Conservation (phyloP, 495 filamentous ascomycete genomes). For the Hypoxylon perforatum region DNA sequence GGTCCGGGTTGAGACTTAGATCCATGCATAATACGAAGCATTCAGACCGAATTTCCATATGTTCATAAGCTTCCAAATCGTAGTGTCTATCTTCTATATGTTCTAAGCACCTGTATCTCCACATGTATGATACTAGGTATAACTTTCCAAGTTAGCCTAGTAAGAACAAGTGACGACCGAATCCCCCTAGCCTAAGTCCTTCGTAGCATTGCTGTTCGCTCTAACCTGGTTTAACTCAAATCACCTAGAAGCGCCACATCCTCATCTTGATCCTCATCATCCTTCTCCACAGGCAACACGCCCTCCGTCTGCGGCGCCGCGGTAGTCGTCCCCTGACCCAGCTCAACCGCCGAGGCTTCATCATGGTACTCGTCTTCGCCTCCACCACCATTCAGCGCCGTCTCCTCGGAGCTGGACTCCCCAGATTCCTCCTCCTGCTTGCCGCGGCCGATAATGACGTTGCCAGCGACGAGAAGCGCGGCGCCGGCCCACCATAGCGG, state of each 20-base stretch:
- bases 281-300: conserved; percentile 29
- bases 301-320: conserved; percentile 14
- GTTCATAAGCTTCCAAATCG: neutral
- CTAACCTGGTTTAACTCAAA: conserved; percentile 14
- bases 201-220: neutral
- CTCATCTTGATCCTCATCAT: conserved; percentile 44
- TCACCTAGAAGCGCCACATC: conserved; percentile 44
- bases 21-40: conserved; percentile 12
- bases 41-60: neutral
- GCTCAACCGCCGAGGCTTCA: conserved; percentile 23
- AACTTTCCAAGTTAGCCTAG: neutral
- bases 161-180: neutral
- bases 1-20: conserved; percentile 1
- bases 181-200: neutral
- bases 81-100: neutral
- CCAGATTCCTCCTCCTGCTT: conserved; percentile 55
- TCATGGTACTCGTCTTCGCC: conserved; percentile 6
- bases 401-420: neutral
- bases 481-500: conserved; percentile 92
- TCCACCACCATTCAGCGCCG: conserved; percentile 3
- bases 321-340: conserved; percentile 3
- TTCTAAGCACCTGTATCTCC: too few relatives aligned
- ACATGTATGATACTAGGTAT: too few relatives aligned
- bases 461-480: conserved; percentile 83
- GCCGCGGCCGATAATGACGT: conserved; percentile 88